These are phyloP conservation scores for Sclerotinia glacialis DNA, from an alignment of 2,329 filamentous ascomycete species.

Conservation along the genomic window DNA sequence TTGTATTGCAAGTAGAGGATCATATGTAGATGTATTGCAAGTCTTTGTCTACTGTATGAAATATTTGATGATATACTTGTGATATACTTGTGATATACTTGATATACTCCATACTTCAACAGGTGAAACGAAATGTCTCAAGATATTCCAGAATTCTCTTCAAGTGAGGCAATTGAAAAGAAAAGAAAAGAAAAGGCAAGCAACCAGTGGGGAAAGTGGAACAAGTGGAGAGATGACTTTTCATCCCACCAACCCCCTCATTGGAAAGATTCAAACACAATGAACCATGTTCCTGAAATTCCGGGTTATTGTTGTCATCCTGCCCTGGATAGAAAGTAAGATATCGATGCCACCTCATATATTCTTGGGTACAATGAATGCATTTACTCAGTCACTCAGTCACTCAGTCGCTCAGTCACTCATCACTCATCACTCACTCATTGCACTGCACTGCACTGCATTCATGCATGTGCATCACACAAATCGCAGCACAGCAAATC, in stretches of 20 bases:
- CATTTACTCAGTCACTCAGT: background rate
- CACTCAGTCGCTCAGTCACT: too few species aligned
- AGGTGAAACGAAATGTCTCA: background rate
- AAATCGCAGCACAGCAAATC: conserved; percentile 9
- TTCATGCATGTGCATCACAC: conserved; percentile 10
- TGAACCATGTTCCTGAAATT: conserved; percentile 9
- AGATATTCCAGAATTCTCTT: too few species aligned
- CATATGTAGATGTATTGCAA: too few species aligned
- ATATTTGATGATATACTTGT: background rate
- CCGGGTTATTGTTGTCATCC: conserved; percentile 1
- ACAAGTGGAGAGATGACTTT: background rate
- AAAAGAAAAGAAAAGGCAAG: too few species aligned
- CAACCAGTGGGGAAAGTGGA: background rate
- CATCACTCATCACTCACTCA: too few species aligned
- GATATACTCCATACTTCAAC: too few species aligned
- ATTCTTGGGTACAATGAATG: background rate
- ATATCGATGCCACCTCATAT: conserved; percentile 12
- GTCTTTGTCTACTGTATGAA: too few species aligned
- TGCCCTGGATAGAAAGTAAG: background rate
- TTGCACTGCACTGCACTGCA: background rate
- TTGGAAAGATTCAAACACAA: background rate
- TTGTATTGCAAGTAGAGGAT: too few species aligned
- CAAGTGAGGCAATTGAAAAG: too few species aligned
- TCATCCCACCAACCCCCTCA: background rate
- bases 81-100: too few species aligned